Evolutionary conservation across 2,329 filamentous ascomycete species (phyloP).

Genomic region (Claviceps sp.): DNA sequence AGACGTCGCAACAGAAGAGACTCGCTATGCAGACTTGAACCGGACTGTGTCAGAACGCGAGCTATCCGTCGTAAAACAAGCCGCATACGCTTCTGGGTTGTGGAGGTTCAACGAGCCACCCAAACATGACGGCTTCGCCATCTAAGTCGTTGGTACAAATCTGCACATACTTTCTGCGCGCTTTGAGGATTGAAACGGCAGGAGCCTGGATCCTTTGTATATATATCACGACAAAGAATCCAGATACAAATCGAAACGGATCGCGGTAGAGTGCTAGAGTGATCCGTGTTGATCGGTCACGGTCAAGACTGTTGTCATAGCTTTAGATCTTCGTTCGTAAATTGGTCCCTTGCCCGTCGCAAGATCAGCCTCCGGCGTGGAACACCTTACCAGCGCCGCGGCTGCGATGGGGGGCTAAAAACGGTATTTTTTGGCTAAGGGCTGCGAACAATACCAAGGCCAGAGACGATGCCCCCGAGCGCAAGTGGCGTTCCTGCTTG

Average conservation of each 20-base stretch:
- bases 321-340: not conserved
- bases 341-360: not conserved
- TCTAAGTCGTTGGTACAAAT: conserved; percentile 10
- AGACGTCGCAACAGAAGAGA: conserved; percentile 17
- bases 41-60: conserved; percentile 46
- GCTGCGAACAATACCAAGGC: conserved; percentile 2
- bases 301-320: not conserved
- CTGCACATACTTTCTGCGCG: not conserved
- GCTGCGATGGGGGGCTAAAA: not conserved
- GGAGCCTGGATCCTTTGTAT: not conserved
- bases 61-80: conserved; percentile 49
- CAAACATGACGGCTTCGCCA: conserved; percentile 36
- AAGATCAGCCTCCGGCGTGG: not conserved
- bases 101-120: conserved; percentile 66
- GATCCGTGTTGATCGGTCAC: too few species aligned
- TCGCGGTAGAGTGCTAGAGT: not conserved
- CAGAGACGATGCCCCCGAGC: too few species aligned
- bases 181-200: not conserved
- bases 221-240: not conserved
- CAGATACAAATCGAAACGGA: not conserved
- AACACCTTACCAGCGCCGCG: not conserved
- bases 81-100: conserved; percentile 57
- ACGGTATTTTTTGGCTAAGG: not conserved
- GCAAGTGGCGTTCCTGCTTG: not conserved
- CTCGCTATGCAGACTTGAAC: conserved; percentile 68